These are phyloP conservation scores for Lyophyllum atratum DNA, from an alignment of 768 basidiomycete genomes.

Conservation along the genomic window DNA sequence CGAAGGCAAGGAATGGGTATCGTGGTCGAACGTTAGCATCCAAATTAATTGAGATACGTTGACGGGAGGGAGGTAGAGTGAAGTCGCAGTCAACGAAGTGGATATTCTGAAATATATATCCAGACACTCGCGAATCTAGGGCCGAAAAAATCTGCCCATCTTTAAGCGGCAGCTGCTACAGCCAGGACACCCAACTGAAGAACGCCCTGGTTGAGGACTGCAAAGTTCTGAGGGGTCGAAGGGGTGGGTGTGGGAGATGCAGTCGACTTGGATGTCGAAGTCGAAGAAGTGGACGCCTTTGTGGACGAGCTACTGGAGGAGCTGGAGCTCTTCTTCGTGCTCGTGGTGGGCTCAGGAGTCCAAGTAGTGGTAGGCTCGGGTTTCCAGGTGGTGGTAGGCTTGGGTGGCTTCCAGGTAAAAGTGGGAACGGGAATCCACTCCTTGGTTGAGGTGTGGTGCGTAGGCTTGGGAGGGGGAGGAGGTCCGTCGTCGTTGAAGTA, in stretches of 20 bases:
- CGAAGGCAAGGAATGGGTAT: conserved; percentile 5
- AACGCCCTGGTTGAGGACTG: conserved; percentile 7
- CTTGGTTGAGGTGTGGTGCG: conserved; percentile 7
- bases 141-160: not conserved
- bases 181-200: conserved; percentile 12
- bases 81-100: not conserved
- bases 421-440: conserved; percentile 13
- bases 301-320: not conserved
- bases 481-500: conserved; percentile 29
- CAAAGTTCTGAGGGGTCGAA: conserved; percentile 1
- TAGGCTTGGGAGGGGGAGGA: conserved; percentile 23
- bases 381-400: conserved; percentile 12
- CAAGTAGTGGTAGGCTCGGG: conserved; percentile 21
- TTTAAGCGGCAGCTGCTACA: conserved; percentile 8
- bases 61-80: not conserved
- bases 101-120: conserved; percentile 9
- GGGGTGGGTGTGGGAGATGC: not conserved
- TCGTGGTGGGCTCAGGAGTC: conserved; percentile 17
- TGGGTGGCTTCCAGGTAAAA: conserved; percentile 11
- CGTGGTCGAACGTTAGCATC: conserved; percentile 9
- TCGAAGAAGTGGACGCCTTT: not conserved
- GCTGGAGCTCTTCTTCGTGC: conserved; percentile 4
- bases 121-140: conserved; percentile 7
- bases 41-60: conserved; percentile 9
- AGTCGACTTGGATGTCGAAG: conserved; percentile 6